phyloP scores from a whole-genome alignment of 78 protist genomes.

The Dictyostelium citrinum region DNA sequence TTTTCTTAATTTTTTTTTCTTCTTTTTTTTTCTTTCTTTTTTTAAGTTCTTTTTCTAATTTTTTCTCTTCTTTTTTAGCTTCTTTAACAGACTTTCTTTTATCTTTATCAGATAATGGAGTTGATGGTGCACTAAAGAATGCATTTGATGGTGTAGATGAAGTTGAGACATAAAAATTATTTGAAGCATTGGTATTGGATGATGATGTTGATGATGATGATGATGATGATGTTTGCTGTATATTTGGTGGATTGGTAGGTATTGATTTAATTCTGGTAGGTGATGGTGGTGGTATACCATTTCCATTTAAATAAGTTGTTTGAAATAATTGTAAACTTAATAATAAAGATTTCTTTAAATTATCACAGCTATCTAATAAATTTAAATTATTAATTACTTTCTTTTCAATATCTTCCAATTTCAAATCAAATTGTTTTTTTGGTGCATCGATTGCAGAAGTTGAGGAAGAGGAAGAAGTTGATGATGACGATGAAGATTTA shows the following conservation, averaged over 20 bases:
- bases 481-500: background rate
- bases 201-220: background rate
- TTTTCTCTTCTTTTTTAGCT: conserved; percentile 51
- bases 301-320: background rate
- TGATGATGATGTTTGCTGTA: background rate
- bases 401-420: conserved; percentile 59
- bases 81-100: conserved; percentile 51
- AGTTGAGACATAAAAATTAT: conserved; percentile 1
- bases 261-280: background rate
- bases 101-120: conserved; percentile 36
- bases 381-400: conserved; percentile 11
- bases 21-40: conserved; percentile 34
- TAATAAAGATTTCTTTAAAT: conserved; percentile 16
- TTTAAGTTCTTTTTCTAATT: conserved; percentile 9
- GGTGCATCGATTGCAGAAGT: background rate
- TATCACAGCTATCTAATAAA: conserved; percentile 39
- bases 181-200: background rate
- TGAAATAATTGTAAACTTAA: conserved; percentile 11
- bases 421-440: conserved; percentile 46
- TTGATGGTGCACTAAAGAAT: conserved; percentile 14
- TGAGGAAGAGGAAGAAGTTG: background rate
- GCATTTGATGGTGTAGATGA: background rate
- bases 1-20: background rate
- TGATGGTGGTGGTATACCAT: conserved; percentile 13
- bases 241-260: background rate